Evolutionary conservation across 306 rosid species (phyloP).

Genomic region (Quercus parvula): DNA sequence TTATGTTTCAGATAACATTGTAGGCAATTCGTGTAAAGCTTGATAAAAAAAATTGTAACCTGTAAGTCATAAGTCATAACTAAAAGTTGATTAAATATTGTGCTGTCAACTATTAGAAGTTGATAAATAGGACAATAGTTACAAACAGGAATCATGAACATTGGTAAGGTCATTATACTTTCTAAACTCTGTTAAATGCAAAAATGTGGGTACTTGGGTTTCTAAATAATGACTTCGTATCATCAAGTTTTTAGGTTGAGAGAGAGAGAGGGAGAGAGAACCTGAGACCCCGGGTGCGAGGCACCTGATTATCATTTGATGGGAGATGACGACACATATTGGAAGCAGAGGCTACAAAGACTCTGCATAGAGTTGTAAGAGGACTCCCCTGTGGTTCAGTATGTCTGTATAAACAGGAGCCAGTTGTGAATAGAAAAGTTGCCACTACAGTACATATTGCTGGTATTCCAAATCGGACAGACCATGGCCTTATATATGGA

Average conservation of each 20-base stretch:
- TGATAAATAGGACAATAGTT: no score
- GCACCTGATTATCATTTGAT: not conserved
- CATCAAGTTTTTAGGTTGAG: not conserved
- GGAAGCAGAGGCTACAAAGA: conserved; percentile 16
- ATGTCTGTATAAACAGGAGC: not conserved
- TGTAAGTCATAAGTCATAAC: no score
- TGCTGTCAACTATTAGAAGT: no score
- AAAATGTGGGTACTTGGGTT: no score
- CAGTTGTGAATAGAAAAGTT: conserved; percentile 24
- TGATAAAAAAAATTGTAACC: not conserved
- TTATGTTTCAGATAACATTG: not conserved
- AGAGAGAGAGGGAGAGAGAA: not conserved
- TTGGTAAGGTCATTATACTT: no score
- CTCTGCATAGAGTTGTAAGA: conserved; percentile 21
- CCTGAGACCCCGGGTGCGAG: conserved; percentile 23
- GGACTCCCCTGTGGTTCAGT: not conserved
- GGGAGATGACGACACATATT: conserved; percentile 7
- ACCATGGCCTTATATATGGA: conserved; percentile 16
- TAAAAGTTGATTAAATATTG: no score
- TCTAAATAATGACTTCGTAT: not conserved
- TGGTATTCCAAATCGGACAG: conserved; percentile 24
- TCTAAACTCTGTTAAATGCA: no score
- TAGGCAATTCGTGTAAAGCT: no score
- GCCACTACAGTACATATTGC: conserved; percentile 15
- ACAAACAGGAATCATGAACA: no score